phyloP scores from a whole-genome alignment of 2,329 filamentous ascomycete species.

The Fusarium dimerum region DNA sequence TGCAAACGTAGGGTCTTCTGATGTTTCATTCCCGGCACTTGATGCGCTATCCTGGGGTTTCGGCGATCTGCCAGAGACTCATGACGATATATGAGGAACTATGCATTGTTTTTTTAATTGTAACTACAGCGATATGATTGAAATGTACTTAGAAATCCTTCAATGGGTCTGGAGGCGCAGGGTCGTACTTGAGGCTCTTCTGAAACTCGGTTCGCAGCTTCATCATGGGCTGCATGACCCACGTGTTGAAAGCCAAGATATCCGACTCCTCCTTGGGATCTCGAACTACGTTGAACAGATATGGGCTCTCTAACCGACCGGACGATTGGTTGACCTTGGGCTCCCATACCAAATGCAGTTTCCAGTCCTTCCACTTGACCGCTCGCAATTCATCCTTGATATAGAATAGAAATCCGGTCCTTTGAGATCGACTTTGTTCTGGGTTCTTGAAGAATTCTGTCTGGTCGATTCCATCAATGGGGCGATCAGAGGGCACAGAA shows the following conservation, averaged over 20 bases:
- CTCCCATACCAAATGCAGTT: conserved; percentile 37
- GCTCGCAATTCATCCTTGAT: conserved; percentile 37
- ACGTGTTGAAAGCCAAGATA: conserved; percentile 33
- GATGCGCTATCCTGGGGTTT: no score
- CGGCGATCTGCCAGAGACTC: no score
- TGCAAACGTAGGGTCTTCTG: no score
- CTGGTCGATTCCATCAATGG: conserved; percentile 35
- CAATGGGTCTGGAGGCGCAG: conserved; percentile 34
- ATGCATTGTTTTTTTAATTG: no score
- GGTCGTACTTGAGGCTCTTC: conserved; percentile 31
- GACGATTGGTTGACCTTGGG: conserved; percentile 36
- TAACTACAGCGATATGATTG: no score
- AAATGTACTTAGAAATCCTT: conserved; percentile 19
- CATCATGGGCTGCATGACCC: conserved; percentile 35
- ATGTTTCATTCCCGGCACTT: no score
- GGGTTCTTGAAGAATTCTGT: conserved; percentile 29
- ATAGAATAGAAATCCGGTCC: conserved; percentile 35
- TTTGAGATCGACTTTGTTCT: conserved; percentile 6
- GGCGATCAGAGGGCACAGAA: conserved; percentile 26
- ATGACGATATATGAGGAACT: no score
- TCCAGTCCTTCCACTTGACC: conserved; percentile 39
- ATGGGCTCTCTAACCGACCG: conserved; percentile 34
- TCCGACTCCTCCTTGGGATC: conserved; percentile 38
- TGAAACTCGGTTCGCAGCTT: conserved; percentile 28
- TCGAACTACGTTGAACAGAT: conserved; percentile 33